Conservation (phyloP, 2,329 filamentous ascomycete species). For the Epichloe glyceriae region DNA sequence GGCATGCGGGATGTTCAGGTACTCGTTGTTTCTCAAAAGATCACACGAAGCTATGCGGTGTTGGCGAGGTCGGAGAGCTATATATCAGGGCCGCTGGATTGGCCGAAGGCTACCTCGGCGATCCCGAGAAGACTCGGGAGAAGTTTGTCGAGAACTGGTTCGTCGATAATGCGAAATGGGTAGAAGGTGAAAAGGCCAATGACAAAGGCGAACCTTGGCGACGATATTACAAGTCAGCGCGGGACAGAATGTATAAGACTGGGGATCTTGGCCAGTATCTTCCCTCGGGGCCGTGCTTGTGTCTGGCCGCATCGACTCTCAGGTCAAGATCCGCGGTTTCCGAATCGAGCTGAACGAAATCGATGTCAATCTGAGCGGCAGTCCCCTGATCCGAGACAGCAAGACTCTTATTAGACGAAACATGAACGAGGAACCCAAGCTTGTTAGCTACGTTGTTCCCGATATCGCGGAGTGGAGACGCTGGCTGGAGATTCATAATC, state of each 20-base stretch:
- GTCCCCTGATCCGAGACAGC: slow-evolving; percentile 68
- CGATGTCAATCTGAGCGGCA: slow-evolving; percentile 64
- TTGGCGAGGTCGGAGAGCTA: slow-evolving; percentile 77
- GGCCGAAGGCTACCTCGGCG: slow-evolving; percentile 65
- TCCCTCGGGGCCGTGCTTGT: slow-evolving; percentile 56
- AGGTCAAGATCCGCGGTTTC: slow-evolving; percentile 95
- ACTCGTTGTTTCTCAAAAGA: slow-evolving; percentile 65
- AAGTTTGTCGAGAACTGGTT: slow-evolving; percentile 88
- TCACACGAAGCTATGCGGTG: slow-evolving; percentile 54
- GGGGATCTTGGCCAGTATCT: slow-evolving; percentile 75
- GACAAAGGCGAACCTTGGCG: slow-evolving; percentile 58
- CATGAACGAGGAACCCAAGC: slow-evolving; percentile 52
- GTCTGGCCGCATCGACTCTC: slow-evolving; percentile 69
- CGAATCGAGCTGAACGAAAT: slow-evolving; percentile 92
- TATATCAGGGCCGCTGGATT: slow-evolving; percentile 72
- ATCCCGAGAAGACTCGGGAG: slow-evolving; percentile 44
- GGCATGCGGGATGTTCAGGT: slow-evolving; percentile 87
- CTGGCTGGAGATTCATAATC: slow-evolving; percentile 45
- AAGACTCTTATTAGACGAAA: slow-evolving; percentile 57
- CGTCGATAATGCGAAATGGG: slow-evolving; percentile 29
- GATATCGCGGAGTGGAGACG: slow-evolving; percentile 59
- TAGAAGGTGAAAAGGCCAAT: slow-evolving; percentile 5
- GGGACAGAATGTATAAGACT: slow-evolving; percentile 76
- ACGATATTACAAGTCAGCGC: slow-evolving; percentile 63
- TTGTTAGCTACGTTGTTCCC: slow-evolving; percentile 83